Evolutionary conservation across 257 asterid species (phyloP).

Genomic region (Nicotiana tomentosiformis): DNA sequence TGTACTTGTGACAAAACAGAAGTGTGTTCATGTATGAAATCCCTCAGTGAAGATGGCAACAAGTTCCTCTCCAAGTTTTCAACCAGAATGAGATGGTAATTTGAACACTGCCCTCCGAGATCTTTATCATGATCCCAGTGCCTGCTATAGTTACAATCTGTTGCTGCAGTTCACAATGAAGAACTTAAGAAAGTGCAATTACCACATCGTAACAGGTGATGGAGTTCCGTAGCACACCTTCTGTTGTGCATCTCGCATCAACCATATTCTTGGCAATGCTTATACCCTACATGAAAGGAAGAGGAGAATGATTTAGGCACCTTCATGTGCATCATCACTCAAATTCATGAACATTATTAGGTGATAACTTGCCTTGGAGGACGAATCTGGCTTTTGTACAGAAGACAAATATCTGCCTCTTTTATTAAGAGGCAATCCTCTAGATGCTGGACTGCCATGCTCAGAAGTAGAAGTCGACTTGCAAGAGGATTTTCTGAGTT

Average conservation of each 20-base stretch:
- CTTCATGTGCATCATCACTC: not conserved
- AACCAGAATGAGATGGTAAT: conserved; percentile 27
- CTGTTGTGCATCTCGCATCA: not conserved
- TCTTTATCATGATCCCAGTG: conserved; percentile 37
- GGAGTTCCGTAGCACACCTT: conserved; percentile 9
- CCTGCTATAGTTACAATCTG: not conserved
- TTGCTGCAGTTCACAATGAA: conserved; percentile 16
- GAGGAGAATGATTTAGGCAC: not conserved
- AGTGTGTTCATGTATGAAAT: conserved; percentile 34
- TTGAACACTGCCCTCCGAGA: conserved; percentile 30
- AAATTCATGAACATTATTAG: not conserved
- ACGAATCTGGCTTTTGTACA: not conserved
- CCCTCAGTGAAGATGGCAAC: conserved; percentile 27
- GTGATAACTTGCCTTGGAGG: conserved; percentile 11
- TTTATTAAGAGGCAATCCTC: not conserved
- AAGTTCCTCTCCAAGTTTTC: conserved; percentile 47
- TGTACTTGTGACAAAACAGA: conserved; percentile 33
- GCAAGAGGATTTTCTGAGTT: conserved; percentile 12
- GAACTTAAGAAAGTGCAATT: conserved; percentile 7
- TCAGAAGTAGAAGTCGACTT: not conserved
- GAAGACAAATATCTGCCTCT: conserved; percentile 6
- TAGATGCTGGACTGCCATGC: not conserved
- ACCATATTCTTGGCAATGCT: not conserved
- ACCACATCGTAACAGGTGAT: conserved; percentile 5
- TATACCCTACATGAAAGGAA: conserved; percentile 6